Base-by-base conservation (phyloP, 2,329 filamentous ascomycete species). In the Fusarium bulbicola region DNA sequence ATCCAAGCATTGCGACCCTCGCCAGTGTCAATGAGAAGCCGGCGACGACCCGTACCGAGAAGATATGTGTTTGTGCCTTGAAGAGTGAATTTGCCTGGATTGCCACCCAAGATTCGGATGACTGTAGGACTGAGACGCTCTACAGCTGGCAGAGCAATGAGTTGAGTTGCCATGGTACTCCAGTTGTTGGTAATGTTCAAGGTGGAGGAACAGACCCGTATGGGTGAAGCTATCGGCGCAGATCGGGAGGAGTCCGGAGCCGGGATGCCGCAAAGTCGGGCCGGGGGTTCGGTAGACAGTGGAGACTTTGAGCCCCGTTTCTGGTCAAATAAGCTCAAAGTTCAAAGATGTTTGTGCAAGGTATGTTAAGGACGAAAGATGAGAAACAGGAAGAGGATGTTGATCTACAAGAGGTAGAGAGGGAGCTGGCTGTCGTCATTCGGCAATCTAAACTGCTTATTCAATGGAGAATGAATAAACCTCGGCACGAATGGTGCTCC, bases 11-110 rank as follows among this genome's bases (percentile, higher is more conserved):
- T 89, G 65, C 86, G 89, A 52, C 95, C 96, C 81, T 97, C 92
- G 54, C 93, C 96, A 0, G 95, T 97, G 83, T 99, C 96, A 78
- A 99, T 90, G 28, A 99, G 88, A 66, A 98, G 87, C 15, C 96
- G 91, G 12, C 84, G 83, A 11, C 85, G 80, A 7, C 95, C 95
- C 12, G 88, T 91, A 66, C 96, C 96, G 66, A 99, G 79, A 24
- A 99, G 88, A 81, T 99, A 99, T 39, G 96, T 99, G 82, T 99
- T 99, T 75, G 96, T 98, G 70, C 95, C 92, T 82, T 92, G 89
- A 16, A 92, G 83, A 9, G 89, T 88, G 78, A 91, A 91, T 85
- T 97, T 98, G 79, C 93, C 90, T 18, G 96, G 95, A 82, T 99
- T 99, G 14, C 93, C 94, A 66, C 92, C 96, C 24, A 98, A 86